Conservation (phyloP, 495 filamentous ascomycete genomes). For the Choiromyces venosus region DNA sequence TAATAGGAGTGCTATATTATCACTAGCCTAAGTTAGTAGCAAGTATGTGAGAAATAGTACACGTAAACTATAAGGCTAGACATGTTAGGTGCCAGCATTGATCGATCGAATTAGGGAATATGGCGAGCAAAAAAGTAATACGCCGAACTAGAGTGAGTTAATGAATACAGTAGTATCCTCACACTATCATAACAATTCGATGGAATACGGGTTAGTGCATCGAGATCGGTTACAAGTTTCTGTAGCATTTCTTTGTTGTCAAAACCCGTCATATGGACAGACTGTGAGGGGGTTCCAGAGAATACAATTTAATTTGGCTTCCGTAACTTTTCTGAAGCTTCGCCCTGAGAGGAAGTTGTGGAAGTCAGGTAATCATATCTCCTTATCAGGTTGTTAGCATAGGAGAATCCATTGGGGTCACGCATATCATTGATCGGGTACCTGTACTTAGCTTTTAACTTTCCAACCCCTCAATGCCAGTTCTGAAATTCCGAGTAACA, state of each 20-base stretch:
- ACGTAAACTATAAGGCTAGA: not conserved
- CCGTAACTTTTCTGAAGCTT: not conserved
- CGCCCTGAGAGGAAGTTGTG: not conserved
- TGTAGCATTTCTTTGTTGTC: not conserved
- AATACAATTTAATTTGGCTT: not conserved
- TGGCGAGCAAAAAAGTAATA: not conserved
- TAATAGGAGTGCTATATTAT: not conserved
- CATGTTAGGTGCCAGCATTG: not conserved
- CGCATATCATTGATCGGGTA: not conserved
- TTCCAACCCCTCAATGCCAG: not conserved
- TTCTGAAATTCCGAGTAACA: not conserved
- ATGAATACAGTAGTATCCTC: not conserved
- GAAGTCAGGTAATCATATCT: not conserved
- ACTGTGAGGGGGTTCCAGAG: not conserved
- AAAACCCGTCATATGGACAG: not conserved
- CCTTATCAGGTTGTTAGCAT: not conserved
- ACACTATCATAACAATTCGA: not conserved
- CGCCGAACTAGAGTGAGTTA: not conserved
- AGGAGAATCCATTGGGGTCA: not conserved
- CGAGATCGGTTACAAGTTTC: not conserved
- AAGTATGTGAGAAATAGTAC: not conserved
- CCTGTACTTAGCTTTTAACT: not conserved
- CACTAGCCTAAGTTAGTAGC: not conserved
- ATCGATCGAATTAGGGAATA: not conserved
- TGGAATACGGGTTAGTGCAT: not conserved